These are phyloP conservation scores for Coelastrella sp. DNA, from an alignment of 139 green algal genomes.

Conservation along the genomic window DNA sequence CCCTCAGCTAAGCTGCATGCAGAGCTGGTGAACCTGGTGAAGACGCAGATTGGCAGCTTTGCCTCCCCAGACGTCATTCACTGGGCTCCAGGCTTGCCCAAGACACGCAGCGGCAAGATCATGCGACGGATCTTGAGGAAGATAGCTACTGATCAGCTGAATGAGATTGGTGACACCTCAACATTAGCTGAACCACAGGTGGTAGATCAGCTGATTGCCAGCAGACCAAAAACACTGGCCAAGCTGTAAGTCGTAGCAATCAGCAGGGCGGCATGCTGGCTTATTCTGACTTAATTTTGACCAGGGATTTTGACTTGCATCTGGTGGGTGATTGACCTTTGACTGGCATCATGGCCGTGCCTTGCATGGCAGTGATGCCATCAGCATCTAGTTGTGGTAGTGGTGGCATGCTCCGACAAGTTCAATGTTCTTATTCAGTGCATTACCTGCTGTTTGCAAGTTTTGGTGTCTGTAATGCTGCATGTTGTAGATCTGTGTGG, in stretches of 20 bases:
- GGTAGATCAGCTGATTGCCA: constrained; percentile 83
- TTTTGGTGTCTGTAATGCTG: too few relatives aligned
- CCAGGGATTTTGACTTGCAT: too few relatives aligned
- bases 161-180: constrained; percentile 81
- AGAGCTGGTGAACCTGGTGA: constrained; percentile 63
- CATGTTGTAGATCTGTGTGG: too few relatives aligned
- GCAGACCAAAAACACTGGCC: constrained; percentile 15
- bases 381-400: too few relatives aligned
- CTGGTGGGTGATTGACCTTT: too few relatives aligned
- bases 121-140: constrained; percentile 93
- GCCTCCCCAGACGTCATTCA: constrained; percentile 97
- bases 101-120: constrained; percentile 95
- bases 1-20: constrained; percentile 73
- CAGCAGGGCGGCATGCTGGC: too few relatives aligned
- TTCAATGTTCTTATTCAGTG: too few relatives aligned
- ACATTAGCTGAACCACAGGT: constrained; percentile 89
- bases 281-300: too few relatives aligned
- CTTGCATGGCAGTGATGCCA: too few relatives aligned
- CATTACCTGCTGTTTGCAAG: too few relatives aligned
- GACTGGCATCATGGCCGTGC: too few relatives aligned
- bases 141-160: constrained; percentile 75
- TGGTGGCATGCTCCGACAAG: too few relatives aligned
- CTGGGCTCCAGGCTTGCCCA: constrained; percentile 89
- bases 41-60: constrained; percentile 84
- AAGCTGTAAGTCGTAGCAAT: not conserved